Base-by-base conservation (phyloP, 257 asterid species). In the Solanum neorickii region DNA sequence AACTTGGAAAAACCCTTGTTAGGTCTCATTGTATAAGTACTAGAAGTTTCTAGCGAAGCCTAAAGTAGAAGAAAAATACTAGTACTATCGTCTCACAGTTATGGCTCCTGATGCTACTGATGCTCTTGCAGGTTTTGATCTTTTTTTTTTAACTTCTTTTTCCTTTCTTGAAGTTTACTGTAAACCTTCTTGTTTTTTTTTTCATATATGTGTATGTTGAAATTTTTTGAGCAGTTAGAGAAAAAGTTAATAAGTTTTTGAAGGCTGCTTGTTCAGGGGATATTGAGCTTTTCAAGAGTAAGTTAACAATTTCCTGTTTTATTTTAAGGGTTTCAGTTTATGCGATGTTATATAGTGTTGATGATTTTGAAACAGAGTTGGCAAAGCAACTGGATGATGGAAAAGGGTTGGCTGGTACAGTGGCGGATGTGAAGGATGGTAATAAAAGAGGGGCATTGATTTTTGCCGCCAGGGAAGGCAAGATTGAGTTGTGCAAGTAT, bases 401-500 rank as follows among this genome's bases (percentile, higher is more conserved):
- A 41, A 94, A 95, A 88, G 99, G 98, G 82, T 87, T 95, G 76
- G 89, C 93, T 21, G 94, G 90, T 87, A 94, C 99, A 7, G 93
- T 93, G 59, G 92, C 89, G 41, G 97, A 92, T 90, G 93, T 97
- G 90, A 94, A 93, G 96, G 99, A 97, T 93, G 99, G 98, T 52
- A 97, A 97, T 88, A 94, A 95, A 90, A 92, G 99, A 93, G 98
- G 98, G 88, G 98, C 99, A 56, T 92, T 97, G 87, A 98, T 94
- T 84, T 97, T 97, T 91, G 98, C 99, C 31, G 97, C 99, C 27
- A 94, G 97, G 87, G 99, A 97, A 85, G 99, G 98, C 39, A 94
- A 95, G 92, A 92, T 88, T 84, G 98, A 94, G 87, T 93, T 93
- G 83, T 97, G 99, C 96, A 93, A 91, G 90, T 97, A 93, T 92